Evolutionary conservation across 75 land plant species (phyloP), one percentile per base, ranked within the genome.

Genomic region (Pseudotsuga menziesii): DNA sequence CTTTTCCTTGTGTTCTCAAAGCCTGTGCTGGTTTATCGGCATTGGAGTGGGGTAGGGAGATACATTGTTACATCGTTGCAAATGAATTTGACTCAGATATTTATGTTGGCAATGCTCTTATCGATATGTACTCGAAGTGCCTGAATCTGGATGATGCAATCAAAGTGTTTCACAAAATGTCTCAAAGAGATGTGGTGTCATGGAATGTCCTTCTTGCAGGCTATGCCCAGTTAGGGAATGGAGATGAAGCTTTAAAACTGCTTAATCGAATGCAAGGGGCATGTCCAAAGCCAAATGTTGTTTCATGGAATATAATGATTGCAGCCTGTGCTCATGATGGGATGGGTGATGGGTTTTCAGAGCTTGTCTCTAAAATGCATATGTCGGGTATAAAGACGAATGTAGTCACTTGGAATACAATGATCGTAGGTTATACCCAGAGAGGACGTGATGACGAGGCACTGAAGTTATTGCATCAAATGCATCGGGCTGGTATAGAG

Each of bases 271-370:
- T 44, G 52, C 52, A 44, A 44, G 52, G 7, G 9, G 11, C 52
- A 44, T 44, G 11, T 44, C 52, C 52, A 44, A 44, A 44, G 52
- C 52, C 52, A 44, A 44, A 44, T 44, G 52, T 8, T 44, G 52
- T 7, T 7, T 78, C 85, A n/a, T 89, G 89, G 91, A 89, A 63
- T 56, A 82, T 78, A 17, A 77, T 89, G 70, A 82, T 89, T 29
- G 41, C 66, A 20, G 88, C 86, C 16, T 79, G 74, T 79, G 86
- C 81, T 58, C 22, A 81, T 41, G 77, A 84, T 83, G 89, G 89
- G 11, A 58, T 26, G 22, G 83, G 80, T 26, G 52, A 13, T 20
- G 78, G 78, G 56, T 86, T 83, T 61, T 3, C 78, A 0, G 61
- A 80, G 58, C 81, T 87, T 16, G 80, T 81, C 61, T 61, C 81